A percentile compares a stretch with the other conserved stretches of the same genome.
These are phyloP conservation scores for Trichoderma afroharzianum DNA, from an alignment of 2,329 filamentous ascomycete genomes.

Conservation along the genomic window DNA sequence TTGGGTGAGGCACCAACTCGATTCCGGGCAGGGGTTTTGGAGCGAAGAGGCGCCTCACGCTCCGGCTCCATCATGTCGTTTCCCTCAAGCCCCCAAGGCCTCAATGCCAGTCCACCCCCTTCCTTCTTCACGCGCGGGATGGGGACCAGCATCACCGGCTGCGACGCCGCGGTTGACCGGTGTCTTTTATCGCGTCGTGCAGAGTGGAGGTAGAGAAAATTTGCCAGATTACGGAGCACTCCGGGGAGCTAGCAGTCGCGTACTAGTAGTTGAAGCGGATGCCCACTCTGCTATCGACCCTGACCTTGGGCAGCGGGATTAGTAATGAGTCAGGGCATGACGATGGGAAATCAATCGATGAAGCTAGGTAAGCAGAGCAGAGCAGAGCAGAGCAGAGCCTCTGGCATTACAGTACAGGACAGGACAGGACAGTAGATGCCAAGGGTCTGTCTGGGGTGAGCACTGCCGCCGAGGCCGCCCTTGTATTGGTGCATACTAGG, in stretches of 20 bases:
- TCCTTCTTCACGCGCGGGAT: neutral
- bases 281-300: neutral
- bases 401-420: no score
- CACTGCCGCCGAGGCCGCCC: neutral
- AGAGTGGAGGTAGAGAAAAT: slow-evolving; percentile 7
- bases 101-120: slow-evolving; percentile 1
- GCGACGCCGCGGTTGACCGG: slow-evolving; percentile 12
- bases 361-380: neutral
- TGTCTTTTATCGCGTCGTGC: neutral
- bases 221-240: slow-evolving; percentile 1
- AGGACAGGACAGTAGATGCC: neutral
- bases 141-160: slow-evolving; percentile 6
- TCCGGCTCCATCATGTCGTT: neutral
- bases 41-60: neutral
- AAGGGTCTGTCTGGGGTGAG: neutral
- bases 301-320: neutral
- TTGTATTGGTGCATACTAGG: neutral
- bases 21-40: neutral
- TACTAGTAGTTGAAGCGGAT: neutral
- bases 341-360: neutral
- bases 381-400: neutral
- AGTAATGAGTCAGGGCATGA: slow-evolving; percentile 1
- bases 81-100: neutral
- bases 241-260: neutral
- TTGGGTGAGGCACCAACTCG: slow-evolving; percentile 1